Percentiles rank a stretch among this genome's conserved stretches.
phyloP scores from a whole-genome alignment of 169 alveolate genomes.

The Haemoproteus tartakovskyi region DNA sequence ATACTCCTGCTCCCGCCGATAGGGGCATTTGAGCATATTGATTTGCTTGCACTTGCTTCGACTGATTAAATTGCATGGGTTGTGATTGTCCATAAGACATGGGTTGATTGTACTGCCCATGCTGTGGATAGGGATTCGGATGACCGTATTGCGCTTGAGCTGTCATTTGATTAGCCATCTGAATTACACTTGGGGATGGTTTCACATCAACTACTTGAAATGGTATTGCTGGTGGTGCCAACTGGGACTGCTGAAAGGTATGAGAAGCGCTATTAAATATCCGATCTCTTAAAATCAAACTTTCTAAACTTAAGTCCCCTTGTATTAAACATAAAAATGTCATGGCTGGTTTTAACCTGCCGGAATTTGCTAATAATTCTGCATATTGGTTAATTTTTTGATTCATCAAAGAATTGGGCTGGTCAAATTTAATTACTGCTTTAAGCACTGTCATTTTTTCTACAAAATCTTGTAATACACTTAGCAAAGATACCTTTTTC shows the following conservation, averaged over 20 bases:
- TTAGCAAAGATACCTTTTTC: conserved; percentile 61
- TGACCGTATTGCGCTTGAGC: too few species aligned
- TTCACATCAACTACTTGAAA: conserved; percentile 63
- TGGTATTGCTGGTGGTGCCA: conserved; percentile 66
- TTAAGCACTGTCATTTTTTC: conserved; percentile 73
- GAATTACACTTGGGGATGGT: conserved; percentile 11
- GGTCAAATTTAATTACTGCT: conserved; percentile 67
- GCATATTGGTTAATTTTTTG: conserved; percentile 73
- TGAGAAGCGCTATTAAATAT: conserved; percentile 73
- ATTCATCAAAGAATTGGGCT: conserved; percentile 66
- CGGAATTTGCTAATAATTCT: conserved; percentile 74
- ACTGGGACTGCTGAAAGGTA: too few species aligned
- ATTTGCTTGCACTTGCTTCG: too few species aligned
- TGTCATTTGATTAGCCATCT: conserved; percentile 2
- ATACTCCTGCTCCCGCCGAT: too few species aligned
- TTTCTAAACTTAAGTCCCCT: conserved; percentile 65
- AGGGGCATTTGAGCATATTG: too few species aligned
- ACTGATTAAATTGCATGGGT: too few species aligned
- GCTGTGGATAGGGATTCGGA: too few species aligned
- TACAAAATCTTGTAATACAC: conserved; percentile 69
- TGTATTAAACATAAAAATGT: conserved; percentile 68
- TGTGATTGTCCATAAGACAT: too few species aligned
- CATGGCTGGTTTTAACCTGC: conserved; percentile 74
- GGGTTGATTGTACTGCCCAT: too few species aligned
- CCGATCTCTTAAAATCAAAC: conserved; percentile 68